These are phyloP conservation scores for Fusarium compactum DNA, from an alignment of 2,329 filamentous ascomycete genomes.

Conservation along the genomic window DNA sequence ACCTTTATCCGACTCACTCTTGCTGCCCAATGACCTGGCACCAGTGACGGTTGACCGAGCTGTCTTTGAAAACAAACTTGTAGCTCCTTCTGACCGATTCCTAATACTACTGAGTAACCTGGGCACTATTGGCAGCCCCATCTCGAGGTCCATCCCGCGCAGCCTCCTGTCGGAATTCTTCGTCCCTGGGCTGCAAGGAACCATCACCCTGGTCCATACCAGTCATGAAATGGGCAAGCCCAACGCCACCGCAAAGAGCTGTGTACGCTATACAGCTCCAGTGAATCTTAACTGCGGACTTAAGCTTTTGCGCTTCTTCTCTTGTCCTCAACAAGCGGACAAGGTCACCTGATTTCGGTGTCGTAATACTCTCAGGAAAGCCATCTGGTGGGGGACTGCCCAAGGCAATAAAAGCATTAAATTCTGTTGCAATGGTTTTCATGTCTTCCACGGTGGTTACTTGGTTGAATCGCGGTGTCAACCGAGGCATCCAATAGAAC, in stretches of 20 bases:
- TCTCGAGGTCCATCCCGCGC: no score
- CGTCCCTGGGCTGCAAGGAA: not conserved
- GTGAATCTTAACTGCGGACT: not conserved
- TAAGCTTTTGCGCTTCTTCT: not conserved
- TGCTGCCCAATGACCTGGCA: not conserved
- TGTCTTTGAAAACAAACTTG: not conserved
- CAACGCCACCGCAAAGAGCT: not conserved
- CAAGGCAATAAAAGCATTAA: not conserved
- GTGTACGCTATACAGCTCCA: not conserved
- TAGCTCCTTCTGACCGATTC: not conserved
- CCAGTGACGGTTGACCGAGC: not conserved
- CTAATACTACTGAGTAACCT: not conserved
- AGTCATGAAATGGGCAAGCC: not conserved
- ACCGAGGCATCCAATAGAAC: slow-evolving; percentile 14
- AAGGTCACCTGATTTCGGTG: not conserved
- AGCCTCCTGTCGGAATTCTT: not conserved
- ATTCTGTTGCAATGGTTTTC: not conserved
- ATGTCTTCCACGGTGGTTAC: not conserved
- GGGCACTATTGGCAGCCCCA: no score
- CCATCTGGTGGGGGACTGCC: not conserved
- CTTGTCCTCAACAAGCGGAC: not conserved
- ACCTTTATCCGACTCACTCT: no score
- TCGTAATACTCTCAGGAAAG: not conserved
- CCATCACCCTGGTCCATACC: not conserved
- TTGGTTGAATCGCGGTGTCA: not conserved